Evolutionary conservation across 257 asterid species (phyloP).

Genomic region (Parsonsia alboflavescens): DNA sequence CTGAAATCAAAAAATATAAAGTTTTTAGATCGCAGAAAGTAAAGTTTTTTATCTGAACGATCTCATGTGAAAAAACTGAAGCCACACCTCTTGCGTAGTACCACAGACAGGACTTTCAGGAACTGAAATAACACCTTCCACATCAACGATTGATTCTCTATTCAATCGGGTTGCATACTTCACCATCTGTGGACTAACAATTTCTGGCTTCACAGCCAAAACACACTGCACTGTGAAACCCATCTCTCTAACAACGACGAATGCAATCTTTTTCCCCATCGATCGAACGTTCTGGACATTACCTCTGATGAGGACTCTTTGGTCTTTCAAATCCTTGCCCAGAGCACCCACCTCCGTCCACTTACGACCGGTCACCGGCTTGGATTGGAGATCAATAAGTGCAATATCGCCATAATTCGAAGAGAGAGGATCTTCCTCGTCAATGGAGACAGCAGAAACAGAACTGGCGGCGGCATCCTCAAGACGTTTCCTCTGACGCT

Average conservation of each 20-base stretch:
- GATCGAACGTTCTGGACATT: constrained; percentile 71
- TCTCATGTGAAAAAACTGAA: too few species aligned
- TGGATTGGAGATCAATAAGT: constrained; percentile 62
- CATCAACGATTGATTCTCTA: constrained; percentile 63
- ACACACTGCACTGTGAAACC: constrained; percentile 87
- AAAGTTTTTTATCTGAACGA: too few species aligned
- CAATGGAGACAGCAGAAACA: constrained; percentile 37
- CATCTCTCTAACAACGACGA: constrained; percentile 64
- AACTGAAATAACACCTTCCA: constrained; percentile 69
- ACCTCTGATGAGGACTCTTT: constrained; percentile 55
- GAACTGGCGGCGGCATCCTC: constrained; percentile 56
- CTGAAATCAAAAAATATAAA: too few species aligned
- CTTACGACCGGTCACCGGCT: constrained; percentile 51
- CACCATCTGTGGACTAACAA: constrained; percentile 80
- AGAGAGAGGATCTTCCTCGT: constrained; percentile 47
- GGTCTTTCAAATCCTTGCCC: constrained; percentile 41
- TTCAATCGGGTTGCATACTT: constrained; percentile 64
- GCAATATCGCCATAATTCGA: constrained; percentile 70
- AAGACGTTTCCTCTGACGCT: constrained; percentile 60
- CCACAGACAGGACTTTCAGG: constrained; percentile 62
- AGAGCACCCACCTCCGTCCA: constrained; percentile 65
- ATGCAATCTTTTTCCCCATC: constrained; percentile 73
- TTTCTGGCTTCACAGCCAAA: constrained; percentile 47
- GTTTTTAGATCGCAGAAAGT: too few species aligned
- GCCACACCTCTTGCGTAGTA: constrained; percentile 71